Conservation (phyloP, 1,139 yeast species). For the Sugiyamaella sp. region DNA sequence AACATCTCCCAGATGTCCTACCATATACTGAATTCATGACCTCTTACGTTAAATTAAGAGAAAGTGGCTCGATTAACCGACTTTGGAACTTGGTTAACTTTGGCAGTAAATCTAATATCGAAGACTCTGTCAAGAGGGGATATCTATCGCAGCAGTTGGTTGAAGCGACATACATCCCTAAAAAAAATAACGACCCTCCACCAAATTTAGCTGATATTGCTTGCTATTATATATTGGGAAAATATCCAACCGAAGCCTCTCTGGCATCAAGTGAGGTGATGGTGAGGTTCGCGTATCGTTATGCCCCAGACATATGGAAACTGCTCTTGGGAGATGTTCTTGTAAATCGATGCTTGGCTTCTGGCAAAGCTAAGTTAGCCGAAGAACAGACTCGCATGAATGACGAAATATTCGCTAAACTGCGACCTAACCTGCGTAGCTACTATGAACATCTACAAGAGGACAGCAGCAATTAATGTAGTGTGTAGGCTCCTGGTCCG, state of each 20-base stretch:
- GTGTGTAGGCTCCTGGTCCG: no score
- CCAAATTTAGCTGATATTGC: conserved; percentile 6
- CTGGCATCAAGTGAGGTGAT: conserved; percentile 2
- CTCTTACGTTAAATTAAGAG: background rate
- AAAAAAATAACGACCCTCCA: background rate
- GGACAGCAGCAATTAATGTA: no score
- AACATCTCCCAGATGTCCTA: background rate
- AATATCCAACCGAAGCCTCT: background rate
- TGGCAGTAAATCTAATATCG: background rate
- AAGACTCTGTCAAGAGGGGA: conserved; percentile 7
- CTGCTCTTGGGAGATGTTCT: conserved; percentile 2
- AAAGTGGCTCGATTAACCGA: background rate
- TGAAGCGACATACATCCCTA: conserved; percentile 8
- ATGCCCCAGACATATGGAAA: conserved; percentile 15
- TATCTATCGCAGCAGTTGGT: conserved; percentile 1
- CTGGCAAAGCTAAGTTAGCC: conserved; percentile 2
- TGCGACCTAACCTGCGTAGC: background rate
- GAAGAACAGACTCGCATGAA: conserved; percentile 8
- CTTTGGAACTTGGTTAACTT: conserved; percentile 9
- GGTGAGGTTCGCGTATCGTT: conserved; percentile 3
- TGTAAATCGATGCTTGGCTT: background rate
- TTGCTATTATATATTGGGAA: conserved; percentile 11
- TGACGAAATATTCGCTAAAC: conserved; percentile 6
- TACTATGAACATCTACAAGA: background rate
- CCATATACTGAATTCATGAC: conserved; percentile 9